Base-by-base conservation (phyloP, 768 basidiomycete species). In the Leccinum disarticulatum region DNA sequence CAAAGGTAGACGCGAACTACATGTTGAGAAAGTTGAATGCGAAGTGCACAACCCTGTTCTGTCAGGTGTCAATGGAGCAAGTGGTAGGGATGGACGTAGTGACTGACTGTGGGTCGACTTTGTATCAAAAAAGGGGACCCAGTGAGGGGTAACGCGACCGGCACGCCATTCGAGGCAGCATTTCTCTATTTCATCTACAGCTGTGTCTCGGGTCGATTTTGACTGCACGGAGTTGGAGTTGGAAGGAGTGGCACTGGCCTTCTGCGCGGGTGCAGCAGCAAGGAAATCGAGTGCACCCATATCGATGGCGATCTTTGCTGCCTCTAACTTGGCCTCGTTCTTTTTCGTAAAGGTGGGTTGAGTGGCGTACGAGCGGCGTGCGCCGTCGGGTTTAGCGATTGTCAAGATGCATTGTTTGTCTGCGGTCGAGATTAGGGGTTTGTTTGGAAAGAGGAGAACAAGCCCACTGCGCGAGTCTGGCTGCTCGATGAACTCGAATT, bases 211-310 rank as follows among this genome's bases (percentile, higher is more conserved):
- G 1, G 48, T 36, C 14, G 53, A 33, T 3, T 19, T 31, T 10
- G 58, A 27, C 10, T 46, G 49, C 33, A n/a, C 28, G 6, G 63
- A 28, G 15, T 22, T 22, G 8, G 25, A n/a, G 4, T 54, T 57
- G 7, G 57, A 43, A 11, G 52, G 22, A 35, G 14, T n/a, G 9
- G 14, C n/a, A 6, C 27, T 35, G 6, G 50, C 50, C 13, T 36
- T 35, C 14, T 58, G 53, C 4, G 43, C 27, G 17, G 62, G 73
- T 2, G 66, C 56, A 2, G 71, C 65, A 7, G 69, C 55, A 51
- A 88, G 81, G 64, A 88, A 88, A 19, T 86, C 80, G 33, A 88
- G 67, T 1, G 80, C 87, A 19, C 84, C 85, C 76, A 82, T 80
- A 7, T 84, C 77, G 25, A 88, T 73, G 4, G 87, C 87, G 15